These are phyloP conservation scores for Hanseniaspora occidentalis DNA, from an alignment of 805 yeast species.

Conservation along the genomic window DNA sequence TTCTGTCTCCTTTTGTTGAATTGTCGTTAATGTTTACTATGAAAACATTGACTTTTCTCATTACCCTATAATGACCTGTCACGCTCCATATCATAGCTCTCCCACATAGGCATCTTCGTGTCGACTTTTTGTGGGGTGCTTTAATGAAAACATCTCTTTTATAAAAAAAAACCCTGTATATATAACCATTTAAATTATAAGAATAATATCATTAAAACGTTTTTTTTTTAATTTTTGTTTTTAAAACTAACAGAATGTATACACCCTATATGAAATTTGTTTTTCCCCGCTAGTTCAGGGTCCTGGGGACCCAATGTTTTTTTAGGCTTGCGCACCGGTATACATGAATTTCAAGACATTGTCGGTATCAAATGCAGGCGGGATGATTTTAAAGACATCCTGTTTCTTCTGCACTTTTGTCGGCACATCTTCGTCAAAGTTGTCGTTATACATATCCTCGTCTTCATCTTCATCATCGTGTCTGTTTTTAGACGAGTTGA, in stretches of 20 bases:
- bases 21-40: too few relatives aligned
- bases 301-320: too few relatives aligned
- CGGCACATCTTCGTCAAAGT: constrained; percentile 10
- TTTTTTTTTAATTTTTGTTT: background rate
- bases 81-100: too few relatives aligned
- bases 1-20: too few relatives aligned
- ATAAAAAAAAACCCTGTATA: background rate
- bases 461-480: constrained; percentile 38
- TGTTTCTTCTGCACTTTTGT: constrained; percentile 11
- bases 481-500: constrained; percentile 12
- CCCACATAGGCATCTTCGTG: too few relatives aligned
- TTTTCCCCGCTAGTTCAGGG: too few relatives aligned
- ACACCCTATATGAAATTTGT: too few relatives aligned
- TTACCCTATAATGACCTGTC: too few relatives aligned
- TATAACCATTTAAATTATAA: background rate
- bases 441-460: constrained; percentile 7
- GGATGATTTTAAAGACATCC: constrained; percentile 5
- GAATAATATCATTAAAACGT: background rate
- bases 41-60: too few relatives aligned
- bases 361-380: constrained; percentile 24
- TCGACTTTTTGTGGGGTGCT: too few relatives aligned
- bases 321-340: constrained; percentile 25
- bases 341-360: constrained; percentile 32
- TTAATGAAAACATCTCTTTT: too few relatives aligned
- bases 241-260: too few relatives aligned